Evolutionary conservation across 192 early-diverging fungal species (phyloP).

Genomic region (Glomus cerebriforme): DNA sequence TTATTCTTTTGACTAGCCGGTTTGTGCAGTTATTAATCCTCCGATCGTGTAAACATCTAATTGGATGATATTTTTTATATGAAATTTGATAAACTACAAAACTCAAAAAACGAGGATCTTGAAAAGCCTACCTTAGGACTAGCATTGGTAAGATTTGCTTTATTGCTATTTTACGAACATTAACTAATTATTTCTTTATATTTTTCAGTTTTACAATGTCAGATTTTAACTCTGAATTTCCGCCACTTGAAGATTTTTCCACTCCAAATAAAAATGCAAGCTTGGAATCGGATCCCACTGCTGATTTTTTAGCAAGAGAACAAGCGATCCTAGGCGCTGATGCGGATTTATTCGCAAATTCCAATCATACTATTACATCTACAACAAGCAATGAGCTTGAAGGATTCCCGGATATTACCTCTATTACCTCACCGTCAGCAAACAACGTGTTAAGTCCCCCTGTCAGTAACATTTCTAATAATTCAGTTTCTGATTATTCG

Average conservation of each 20-base stretch:
- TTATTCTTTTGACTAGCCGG: neutral
- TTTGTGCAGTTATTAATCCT: neutral
- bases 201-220: neutral
- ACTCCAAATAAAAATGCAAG: conserved; percentile 38
- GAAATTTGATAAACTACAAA: too few relatives aligned
- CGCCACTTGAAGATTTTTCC: conserved; percentile 24
- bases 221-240: conserved; percentile 19
- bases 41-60: neutral
- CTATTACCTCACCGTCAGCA: neutral
- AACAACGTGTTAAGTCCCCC: conserved; percentile 32
- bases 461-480: conserved; percentile 26
- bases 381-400: conserved; percentile 29
- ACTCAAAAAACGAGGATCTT: too few relatives aligned
- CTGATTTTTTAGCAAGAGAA: conserved; percentile 78
- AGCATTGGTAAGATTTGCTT: too few relatives aligned
- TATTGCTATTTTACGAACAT: too few relatives aligned
- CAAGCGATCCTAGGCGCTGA: conserved; percentile 71
- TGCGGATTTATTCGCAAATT: conserved; percentile 60
- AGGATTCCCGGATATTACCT: conserved; percentile 29
- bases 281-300: too few relatives aligned
- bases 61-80: neutral
- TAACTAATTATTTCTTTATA: neutral
- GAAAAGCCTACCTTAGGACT: too few relatives aligned
- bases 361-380: conserved; percentile 31
- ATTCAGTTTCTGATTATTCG: conserved; percentile 1